Conservation (phyloP, 2,329 filamentous ascomycete species). For the Plenodomus biglobosus region DNA sequence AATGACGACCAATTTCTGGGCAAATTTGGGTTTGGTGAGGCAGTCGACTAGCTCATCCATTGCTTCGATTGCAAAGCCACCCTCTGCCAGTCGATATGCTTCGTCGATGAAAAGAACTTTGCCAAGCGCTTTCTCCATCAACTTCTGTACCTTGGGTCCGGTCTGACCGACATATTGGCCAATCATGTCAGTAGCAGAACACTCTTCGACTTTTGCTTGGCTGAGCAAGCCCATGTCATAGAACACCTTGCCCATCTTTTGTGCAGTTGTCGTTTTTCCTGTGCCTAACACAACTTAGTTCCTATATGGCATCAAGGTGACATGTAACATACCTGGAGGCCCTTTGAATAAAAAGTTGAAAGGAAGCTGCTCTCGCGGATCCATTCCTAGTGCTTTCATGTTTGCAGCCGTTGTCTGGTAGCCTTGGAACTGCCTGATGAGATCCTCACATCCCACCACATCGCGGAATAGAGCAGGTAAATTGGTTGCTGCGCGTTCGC, state of each 20-base stretch:
- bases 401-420: slow-evolving; percentile 57
- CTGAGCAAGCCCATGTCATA: slow-evolving; percentile 73
- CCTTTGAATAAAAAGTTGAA: slow-evolving; percentile 72
- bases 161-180: slow-evolving; percentile 71
- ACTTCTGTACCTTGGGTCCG: slow-evolving; percentile 63
- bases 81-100: slow-evolving; percentile 65
- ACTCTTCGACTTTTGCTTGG: slow-evolving; percentile 62
- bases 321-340: slow-evolving; percentile 54
- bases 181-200: slow-evolving; percentile 68
- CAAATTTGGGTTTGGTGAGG: slow-evolving; percentile 60
- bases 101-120: slow-evolving; percentile 72
- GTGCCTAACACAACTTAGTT: slow-evolving; percentile 52
- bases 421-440: slow-evolving; percentile 57
- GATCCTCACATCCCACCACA: slow-evolving; percentile 59
- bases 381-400: slow-evolving; percentile 55
- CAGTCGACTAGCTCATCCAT: slow-evolving; percentile 56
- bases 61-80: slow-evolving; percentile 59
- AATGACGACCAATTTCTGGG: slow-evolving; percentile 64
- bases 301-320: background rate
- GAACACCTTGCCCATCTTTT: slow-evolving; percentile 74
- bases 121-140: slow-evolving; percentile 64
- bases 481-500: slow-evolving; percentile 50
- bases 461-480: slow-evolving; percentile 59
- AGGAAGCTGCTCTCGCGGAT: slow-evolving; percentile 61
- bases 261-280: slow-evolving; percentile 71